Evolutionary conservation across 768 basidiomycete genomes (phyloP).

Genomic region (Boletus speciosus): DNA sequence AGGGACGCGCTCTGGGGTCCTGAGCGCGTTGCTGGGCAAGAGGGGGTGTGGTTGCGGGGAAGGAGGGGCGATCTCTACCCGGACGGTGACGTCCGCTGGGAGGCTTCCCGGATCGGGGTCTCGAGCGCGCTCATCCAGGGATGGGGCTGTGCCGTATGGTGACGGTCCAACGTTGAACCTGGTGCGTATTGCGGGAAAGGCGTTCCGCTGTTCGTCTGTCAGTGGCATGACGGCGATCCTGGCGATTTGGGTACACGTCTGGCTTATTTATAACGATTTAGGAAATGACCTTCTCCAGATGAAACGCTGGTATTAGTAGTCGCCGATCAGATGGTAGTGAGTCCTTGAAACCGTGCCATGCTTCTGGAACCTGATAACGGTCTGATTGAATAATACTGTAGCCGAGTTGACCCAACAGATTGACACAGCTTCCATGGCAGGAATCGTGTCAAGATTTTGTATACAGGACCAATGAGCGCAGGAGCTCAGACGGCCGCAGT

Average conservation of each 20-base stretch:
- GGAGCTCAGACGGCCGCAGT: too few relatives aligned
- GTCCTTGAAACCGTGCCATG: too few relatives aligned
- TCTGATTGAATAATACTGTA: too few relatives aligned
- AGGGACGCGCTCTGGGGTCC: conserved; percentile 17
- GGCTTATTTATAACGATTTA: background rate
- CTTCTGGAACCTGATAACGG: too few relatives aligned
- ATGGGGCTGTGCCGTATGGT: background rate
- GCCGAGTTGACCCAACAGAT: too few relatives aligned
- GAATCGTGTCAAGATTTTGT: too few relatives aligned
- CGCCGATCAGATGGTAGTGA: too few relatives aligned
- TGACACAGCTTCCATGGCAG: too few relatives aligned
- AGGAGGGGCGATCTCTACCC: conserved; percentile 18
- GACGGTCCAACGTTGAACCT: rapidly evolving
- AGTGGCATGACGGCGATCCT: too few relatives aligned
- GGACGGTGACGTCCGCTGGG: conserved; percentile 10
- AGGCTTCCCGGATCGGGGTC: background rate
- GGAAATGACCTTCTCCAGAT: background rate
- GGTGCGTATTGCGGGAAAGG: background rate
- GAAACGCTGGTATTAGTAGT: background rate
- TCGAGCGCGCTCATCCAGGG: conserved; percentile 14
- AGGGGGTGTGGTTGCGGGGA: conserved; percentile 1
- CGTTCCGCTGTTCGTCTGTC: conserved; percentile 8
- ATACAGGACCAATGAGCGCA: too few relatives aligned
- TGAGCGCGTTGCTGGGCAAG: conserved; percentile 1
- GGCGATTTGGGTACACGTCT: too few relatives aligned